phyloP scores from a whole-genome alignment of 2,329 filamentous ascomycete genomes.

The Aspergillus eucalypticola region DNA sequence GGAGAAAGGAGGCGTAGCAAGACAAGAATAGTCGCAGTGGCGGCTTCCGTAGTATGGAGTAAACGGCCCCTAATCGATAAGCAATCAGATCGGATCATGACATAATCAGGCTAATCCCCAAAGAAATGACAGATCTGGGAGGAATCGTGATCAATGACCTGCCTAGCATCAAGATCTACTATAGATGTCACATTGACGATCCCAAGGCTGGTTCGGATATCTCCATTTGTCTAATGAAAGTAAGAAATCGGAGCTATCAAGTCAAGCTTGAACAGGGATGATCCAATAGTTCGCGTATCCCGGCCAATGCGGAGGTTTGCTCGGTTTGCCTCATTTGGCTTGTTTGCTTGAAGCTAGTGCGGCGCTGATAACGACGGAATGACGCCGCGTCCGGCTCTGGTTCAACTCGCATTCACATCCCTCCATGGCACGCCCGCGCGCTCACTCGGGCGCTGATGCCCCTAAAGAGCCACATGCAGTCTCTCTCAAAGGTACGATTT shows the following conservation, averaged over 20 bases:
- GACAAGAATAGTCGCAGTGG: not conserved
- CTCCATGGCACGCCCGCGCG: conserved; percentile 46
- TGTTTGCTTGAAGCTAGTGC: conserved; percentile 18
- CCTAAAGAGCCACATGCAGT: conserved; percentile 75
- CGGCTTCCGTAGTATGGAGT: not conserved
- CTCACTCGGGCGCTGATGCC: conserved; percentile 44
- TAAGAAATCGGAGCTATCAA: not conserved
- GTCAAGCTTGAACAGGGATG: not conserved
- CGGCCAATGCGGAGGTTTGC: conserved; percentile 27
- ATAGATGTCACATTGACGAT: no score
- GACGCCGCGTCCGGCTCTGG: not conserved
- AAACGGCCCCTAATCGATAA: not conserved
- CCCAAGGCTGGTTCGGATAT: not conserved
- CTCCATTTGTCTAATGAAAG: not conserved
- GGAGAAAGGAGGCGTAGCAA: not conserved
- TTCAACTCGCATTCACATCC: not conserved
- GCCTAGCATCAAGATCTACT: not conserved
- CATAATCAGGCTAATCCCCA: conserved; percentile 5
- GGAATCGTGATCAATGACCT: not conserved
- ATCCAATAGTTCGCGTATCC: not conserved
- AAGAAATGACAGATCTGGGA: not conserved
- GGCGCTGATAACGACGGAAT: conserved; percentile 16
- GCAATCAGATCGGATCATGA: conserved; percentile 2
- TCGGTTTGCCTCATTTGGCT: conserved; percentile 28
- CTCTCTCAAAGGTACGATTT: conserved; percentile 65